A percentile compares a stretch with the other conserved stretches of the same genome.
Conservation (phyloP, 805 yeast species). For the Jamesozyma hellenica region DNA sequence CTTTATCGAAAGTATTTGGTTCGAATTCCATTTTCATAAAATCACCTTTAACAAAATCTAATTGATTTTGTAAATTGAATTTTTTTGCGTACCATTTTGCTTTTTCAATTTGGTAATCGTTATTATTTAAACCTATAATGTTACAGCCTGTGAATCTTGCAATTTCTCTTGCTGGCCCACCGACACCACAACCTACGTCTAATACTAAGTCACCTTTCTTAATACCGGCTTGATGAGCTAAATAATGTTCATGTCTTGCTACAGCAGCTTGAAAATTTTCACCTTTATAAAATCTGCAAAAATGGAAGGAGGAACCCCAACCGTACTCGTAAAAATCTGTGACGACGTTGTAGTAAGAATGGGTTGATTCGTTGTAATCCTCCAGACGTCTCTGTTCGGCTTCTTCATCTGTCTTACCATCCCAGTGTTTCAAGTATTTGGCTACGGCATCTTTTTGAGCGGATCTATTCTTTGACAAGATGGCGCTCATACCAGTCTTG, state of each 20-base stretch:
- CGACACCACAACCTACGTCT: slow-evolving; percentile 99
- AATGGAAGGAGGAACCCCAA: slow-evolving; percentile 98
- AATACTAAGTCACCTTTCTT: slow-evolving; percentile 74
- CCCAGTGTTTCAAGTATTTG: slow-evolving; percentile 96
- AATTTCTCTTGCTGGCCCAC: slow-evolving; percentile 98
- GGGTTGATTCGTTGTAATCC: slow-evolving; percentile 85
- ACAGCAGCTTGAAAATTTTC: slow-evolving; percentile 90
- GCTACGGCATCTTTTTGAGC: slow-evolving; percentile 78
- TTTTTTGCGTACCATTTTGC: slow-evolving; percentile 72
- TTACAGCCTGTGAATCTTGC: slow-evolving; percentile 80
- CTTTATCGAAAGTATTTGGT: slow-evolving; percentile 85
- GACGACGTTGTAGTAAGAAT: slow-evolving; percentile 91
- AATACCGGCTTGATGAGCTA: slow-evolving; percentile 80
- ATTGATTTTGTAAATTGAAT: slow-evolving; percentile 56
- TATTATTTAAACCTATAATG: slow-evolving; percentile 87
- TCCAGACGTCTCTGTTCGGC: slow-evolving; percentile 65
- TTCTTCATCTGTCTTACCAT: slow-evolving; percentile 67
- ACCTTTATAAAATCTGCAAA: slow-evolving; percentile 85
- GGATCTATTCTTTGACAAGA: slow-evolving; percentile 62
- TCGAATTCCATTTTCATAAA: slow-evolving; percentile 98
- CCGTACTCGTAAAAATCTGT: slow-evolving; percentile 99
- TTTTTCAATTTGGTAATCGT: slow-evolving; percentile 91
- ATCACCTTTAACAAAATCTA: slow-evolving; percentile 89
- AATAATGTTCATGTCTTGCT: slow-evolving; percentile 94
- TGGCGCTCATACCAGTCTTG: slow-evolving; percentile 65